Base-by-base conservation (phyloP, 192 early-diverging fungal species). In the Pilobolus umbonatus region DNA sequence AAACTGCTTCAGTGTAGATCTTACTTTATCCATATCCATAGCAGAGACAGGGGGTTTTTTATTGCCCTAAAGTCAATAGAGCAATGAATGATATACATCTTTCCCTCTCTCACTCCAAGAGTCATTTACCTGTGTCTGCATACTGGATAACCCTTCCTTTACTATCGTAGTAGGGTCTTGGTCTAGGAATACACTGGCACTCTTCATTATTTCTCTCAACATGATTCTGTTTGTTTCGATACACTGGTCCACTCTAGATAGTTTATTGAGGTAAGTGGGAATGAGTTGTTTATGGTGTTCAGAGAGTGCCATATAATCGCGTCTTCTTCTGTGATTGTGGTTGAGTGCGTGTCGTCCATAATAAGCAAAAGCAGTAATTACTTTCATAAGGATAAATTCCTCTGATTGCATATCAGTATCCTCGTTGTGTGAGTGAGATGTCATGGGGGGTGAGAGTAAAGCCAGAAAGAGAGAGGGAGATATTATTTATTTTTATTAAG, bases 1-100 rank as follows among this genome's bases (percentile, higher is more conserved):
- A 81, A 98, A 91, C 66, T 98, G 96, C 58, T 89, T 85, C 49
- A 98, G 69, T 0, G 92, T 97, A 50, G 85, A 88, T 24, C 88
- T 78, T 10, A 97, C 75, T 71, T 93, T 96, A 57, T 94, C 92
- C 85, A 94, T 91, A 48, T 95, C 88, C 32, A 68, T 67, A 34
- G 89, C 84, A n/a, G 61, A 73, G 11, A 82, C 82, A 6, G 65
- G 69, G 7, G 65, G 61, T 28, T 58, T 71, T 31, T 39, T 26
- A 0, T 42, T 43, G 48, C 42, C 56, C 51, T 38, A 9, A 30
- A 19, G 5, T 30, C 17, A 38, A 47, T 5, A 55, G 48, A 47
- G 47, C 28, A 48, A 63, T 4, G 47, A 30, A 29, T 31, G 11
- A 11, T n/a, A 29, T 25, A 0, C 17, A 1, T 10, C 7, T 42